These are phyloP conservation scores for Penicillium paxilli DNA, from an alignment of 495 filamentous ascomycete species.

Conservation along the genomic window DNA sequence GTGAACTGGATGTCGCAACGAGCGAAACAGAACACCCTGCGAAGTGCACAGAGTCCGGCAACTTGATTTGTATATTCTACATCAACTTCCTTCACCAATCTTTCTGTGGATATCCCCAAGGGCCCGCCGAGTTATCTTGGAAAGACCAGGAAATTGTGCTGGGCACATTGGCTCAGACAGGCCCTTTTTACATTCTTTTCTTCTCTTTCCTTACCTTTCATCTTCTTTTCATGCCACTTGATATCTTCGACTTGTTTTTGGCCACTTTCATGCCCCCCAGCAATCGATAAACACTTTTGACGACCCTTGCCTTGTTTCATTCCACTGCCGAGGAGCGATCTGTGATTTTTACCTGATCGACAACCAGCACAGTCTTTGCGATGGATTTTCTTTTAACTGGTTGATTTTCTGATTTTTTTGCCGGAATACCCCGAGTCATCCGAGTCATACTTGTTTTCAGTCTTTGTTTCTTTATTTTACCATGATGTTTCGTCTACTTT, in stretches of 20 bases:
- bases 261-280: conserved; percentile 5
- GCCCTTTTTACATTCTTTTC: conserved; percentile 13
- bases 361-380: conserved; percentile 17
- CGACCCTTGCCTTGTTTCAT: conserved; percentile 5
- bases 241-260: not conserved
- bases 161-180: conserved; percentile 22
- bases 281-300: conserved; percentile 5
- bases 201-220: not conserved
- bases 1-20: conserved; percentile 77
- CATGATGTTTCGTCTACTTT: conserved; percentile 10
- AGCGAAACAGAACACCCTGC: conserved; percentile 16
- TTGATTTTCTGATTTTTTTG: conserved; percentile 8
- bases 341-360: conserved; percentile 10
- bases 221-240: not conserved
- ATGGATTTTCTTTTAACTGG: conserved; percentile 6
- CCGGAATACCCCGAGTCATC: conserved; percentile 33
- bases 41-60: conserved; percentile 16
- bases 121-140: conserved; percentile 3
- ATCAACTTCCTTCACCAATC: conserved; percentile 2
- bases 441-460: conserved; percentile 6
- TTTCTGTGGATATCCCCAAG: conserved; percentile 18
- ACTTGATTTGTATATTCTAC: conserved; percentile 14
- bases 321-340: conserved; percentile 8
- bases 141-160: conserved; percentile 18
- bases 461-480: not conserved